A percentile compares a stretch with the other conserved stretches of the same genome.
Evolutionary conservation across 169 alveolate species (phyloP).

Genomic region (Babesia ovis): DNA sequence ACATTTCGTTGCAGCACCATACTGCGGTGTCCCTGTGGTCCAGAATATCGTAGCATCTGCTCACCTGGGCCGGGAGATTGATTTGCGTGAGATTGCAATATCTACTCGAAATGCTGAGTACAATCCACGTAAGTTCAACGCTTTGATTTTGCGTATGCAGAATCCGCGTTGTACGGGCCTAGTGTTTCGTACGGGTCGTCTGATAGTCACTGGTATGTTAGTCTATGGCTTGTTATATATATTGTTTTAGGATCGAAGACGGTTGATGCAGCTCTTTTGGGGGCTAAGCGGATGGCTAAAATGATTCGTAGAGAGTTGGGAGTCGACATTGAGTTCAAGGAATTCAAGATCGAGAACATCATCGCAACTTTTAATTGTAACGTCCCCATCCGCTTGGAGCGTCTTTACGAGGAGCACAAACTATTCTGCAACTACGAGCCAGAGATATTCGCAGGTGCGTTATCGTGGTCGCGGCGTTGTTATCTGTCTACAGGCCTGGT

Average conservation of each 20-base stretch:
- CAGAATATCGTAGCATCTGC: conserved; percentile 95
- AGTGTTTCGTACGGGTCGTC: conserved; percentile 92
- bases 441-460: conserved; percentile 96
- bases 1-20: background rate
- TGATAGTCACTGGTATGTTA: conserved; percentile 92
- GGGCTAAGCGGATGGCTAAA: conserved; percentile 94
- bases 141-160: conserved; percentile 93
- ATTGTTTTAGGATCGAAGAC: conserved; percentile 80
- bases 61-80: conserved; percentile 86
- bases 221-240: background rate
- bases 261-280: conserved; percentile 88
- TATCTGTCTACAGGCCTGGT: conserved; percentile 62
- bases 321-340: conserved; percentile 83
- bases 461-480: too few species aligned
- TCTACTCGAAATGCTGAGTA: conserved; percentile 96
- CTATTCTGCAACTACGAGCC: conserved; percentile 95
- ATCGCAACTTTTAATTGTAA: conserved; percentile 97
- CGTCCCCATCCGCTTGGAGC: conserved; percentile 95
- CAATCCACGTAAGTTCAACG: conserved; percentile 94
- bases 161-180: conserved; percentile 97
- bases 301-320: conserved; percentile 89
- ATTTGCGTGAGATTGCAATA: conserved; percentile 90
- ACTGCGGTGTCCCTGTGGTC: conserved; percentile 78
- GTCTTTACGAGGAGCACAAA: conserved; percentile 89
- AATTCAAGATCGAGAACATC: conserved; percentile 94